A percentile compares a stretch with the other conserved stretches of the same genome.
Conservation (phyloP, 1,284 basidiomycete genomes). For the Bjerkandera adusta region DNA sequence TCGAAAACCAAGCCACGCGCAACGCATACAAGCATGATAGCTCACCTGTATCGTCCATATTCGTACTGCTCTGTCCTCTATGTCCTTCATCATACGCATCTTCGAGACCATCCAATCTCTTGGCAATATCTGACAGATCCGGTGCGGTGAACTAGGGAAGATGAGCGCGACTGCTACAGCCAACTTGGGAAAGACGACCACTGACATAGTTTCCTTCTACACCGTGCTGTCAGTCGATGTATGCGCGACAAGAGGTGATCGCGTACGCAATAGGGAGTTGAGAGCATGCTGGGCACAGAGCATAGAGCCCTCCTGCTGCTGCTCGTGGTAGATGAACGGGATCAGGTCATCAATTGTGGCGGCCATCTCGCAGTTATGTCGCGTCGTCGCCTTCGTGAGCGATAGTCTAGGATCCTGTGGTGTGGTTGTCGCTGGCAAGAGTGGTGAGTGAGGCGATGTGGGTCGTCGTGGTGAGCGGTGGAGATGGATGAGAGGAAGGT, state of each 20-base stretch:
- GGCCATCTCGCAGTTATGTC: slow-evolving; percentile 44
- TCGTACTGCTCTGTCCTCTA: slow-evolving; percentile 49
- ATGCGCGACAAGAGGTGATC: slow-evolving; percentile 10
- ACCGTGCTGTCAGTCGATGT: slow-evolving; percentile 13
- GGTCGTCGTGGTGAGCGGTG: slow-evolving; percentile 6
- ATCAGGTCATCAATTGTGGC: slow-evolving; percentile 47
- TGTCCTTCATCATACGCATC: slow-evolving; percentile 42
- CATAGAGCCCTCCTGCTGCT: slow-evolving; percentile 74
- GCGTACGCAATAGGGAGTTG: slow-evolving; percentile 71
- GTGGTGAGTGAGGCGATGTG: neutral
- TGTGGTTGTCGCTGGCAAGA: slow-evolving; percentile 11
- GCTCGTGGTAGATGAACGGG: slow-evolving; percentile 72
- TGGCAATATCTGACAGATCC: slow-evolving; percentile 83
- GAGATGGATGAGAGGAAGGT: slow-evolving; percentile 3
- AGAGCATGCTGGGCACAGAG: slow-evolving; percentile 86
- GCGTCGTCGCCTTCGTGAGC: neutral
- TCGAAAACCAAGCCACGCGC: too few relatives aligned
- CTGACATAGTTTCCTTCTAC: slow-evolving; percentile 71
- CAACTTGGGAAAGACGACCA: slow-evolving; percentile 15
- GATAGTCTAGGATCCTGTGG: neutral
- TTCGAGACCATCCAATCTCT: slow-evolving; percentile 53
- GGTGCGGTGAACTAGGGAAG: slow-evolving; percentile 74
- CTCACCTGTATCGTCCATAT: slow-evolving; percentile 89
- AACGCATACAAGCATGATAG: too few relatives aligned
- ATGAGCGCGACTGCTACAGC: slow-evolving; percentile 11